Evolutionary conservation across 176 grass and related monocot species (phyloP).

Genomic region (Triticum timopheevii): DNA sequence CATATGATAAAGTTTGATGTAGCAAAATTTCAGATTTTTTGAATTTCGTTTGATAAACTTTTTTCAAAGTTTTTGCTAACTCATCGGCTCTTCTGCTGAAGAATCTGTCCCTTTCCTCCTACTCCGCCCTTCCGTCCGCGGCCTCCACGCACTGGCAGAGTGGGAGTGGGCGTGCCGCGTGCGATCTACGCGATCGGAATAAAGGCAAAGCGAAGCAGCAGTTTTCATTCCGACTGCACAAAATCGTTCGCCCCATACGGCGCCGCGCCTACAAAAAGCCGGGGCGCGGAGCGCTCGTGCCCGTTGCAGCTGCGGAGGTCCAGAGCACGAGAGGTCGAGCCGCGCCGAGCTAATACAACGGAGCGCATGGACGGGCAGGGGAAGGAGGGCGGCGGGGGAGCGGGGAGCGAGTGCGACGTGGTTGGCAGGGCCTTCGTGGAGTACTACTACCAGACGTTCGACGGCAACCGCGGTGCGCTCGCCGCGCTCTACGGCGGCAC

Average conservation of each 20-base stretch:
- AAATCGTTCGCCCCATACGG: slow-evolving; percentile 21
- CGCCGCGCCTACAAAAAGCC: slow-evolving; percentile 42
- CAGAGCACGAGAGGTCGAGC: background rate
- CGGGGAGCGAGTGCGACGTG: slow-evolving; percentile 39
- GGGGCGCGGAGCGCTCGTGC: background rate
- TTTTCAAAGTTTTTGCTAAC: no score
- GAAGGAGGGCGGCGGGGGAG: background rate
- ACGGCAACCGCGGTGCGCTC: slow-evolving; percentile 53
- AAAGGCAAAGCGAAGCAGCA: slow-evolving; percentile 1
- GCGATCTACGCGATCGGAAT: slow-evolving; percentile 28
- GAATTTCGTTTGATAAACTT: no score
- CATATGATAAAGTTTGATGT: no score
- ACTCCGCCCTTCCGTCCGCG: no score
- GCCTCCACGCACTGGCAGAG: background rate
- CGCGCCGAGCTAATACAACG: background rate
- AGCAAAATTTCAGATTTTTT: no score
- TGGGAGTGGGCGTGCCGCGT: slow-evolving; percentile 35
- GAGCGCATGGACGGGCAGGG: slow-evolving; percentile 13
- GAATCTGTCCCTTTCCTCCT: no score
- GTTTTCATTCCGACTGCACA: background rate
- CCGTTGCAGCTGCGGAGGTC: no score
- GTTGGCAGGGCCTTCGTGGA: slow-evolving; percentile 80
- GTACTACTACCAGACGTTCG: slow-evolving; percentile 77
- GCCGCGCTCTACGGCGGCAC: slow-evolving; percentile 50
- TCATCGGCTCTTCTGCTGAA: no score